Base-by-base conservation (phyloP, 768 basidiomycete species). In the Russula lepida region DNA sequence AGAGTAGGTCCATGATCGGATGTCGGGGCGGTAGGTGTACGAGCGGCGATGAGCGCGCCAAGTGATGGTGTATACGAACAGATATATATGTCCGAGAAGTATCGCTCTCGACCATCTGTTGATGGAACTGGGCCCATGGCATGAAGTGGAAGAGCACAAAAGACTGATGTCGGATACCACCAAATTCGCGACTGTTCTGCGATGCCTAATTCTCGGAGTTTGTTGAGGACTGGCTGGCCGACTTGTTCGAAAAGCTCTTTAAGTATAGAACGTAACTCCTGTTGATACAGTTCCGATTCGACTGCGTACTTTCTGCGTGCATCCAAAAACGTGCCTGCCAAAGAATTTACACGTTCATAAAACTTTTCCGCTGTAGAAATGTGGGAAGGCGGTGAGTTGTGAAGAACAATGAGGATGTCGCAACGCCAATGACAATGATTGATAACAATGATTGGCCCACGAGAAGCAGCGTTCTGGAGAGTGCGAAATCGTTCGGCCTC, bases 1-100 rank as follows among this genome's bases (percentile, higher is more conserved):
- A 60, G n/a, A 6, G 39, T 37, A 3, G 13, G 49, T 5, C 12
- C 6, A n/a, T 6, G 23, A 52, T 52, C 33, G 23, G 46, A 19
- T 35, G 5, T 19, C 3, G 27, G 30, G 32, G 27, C 27, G 17
- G 19, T 15, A 1, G 17, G 6, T 21, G 15, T 11, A 8, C 56
- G 54, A 13, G 41, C 50, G 9, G 23, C 23, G 17, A 60, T 57
- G 3, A 66, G 37, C 4, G 54, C 28, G 32, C n/a, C 9, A 0
- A 66, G 53, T 1, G 59, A 48, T 13, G 65, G 55, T 2, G 50
- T 61, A 19, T 66, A 66, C 5, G 65, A 66, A 23, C 58, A 64
- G 23, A 58, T 35, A 21, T 55, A 63, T 15, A 55, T 12, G 23
- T 65, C 56, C 6, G 58, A 55, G 23, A 64, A 37, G 25, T 52